Conservation (phyloP, 192 early-diverging fungal species). For the Kickxella alabastrina region DNA sequence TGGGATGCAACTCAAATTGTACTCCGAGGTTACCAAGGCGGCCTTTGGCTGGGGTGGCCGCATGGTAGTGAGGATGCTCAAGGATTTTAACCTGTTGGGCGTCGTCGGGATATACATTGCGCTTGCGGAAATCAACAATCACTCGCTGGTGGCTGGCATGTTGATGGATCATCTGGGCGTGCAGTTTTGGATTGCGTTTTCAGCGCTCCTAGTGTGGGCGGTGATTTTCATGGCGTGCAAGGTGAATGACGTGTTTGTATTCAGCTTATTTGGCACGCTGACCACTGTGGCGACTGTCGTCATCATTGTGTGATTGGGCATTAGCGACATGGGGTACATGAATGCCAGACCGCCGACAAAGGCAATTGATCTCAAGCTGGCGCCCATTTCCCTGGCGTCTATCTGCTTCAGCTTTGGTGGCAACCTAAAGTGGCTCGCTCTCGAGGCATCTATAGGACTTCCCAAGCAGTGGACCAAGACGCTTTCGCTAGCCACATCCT, state of each 20-base stretch:
- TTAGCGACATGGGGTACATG: constrained; percentile 21
- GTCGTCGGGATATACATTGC: constrained; percentile 69
- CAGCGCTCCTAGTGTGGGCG: constrained; percentile 57
- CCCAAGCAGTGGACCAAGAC: constrained; percentile 69
- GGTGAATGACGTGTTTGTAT: constrained; percentile 74
- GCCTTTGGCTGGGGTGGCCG: constrained; percentile 71
- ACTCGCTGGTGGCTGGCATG: constrained; percentile 50
- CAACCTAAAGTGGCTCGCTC: constrained; percentile 80
- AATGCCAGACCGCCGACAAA: constrained; percentile 28
- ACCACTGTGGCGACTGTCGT: constrained; percentile 68
- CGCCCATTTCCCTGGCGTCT: constrained; percentile 77
- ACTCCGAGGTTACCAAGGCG: constrained; percentile 64
- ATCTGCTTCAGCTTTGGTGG: constrained; percentile 82
- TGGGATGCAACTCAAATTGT: constrained; percentile 56
- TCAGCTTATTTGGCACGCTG: constrained; percentile 71
- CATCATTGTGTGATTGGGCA: constrained; percentile 57
- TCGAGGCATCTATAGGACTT: constrained; percentile 76
- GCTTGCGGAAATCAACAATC: constrained; percentile 68
- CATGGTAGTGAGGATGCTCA: constrained; percentile 48
- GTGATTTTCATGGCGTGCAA: constrained; percentile 73
- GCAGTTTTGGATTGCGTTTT: constrained; percentile 64
- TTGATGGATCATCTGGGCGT: constrained; percentile 41
- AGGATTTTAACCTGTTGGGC: constrained; percentile 67
- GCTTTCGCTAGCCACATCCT: constrained; percentile 58
- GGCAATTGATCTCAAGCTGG: constrained; percentile 28